A percentile compares a stretch with the other conserved stretches of the same genome.
Evolutionary conservation across 2,329 filamentous ascomycete species (phyloP).

Genomic region (Colletotrichum sp.): DNA sequence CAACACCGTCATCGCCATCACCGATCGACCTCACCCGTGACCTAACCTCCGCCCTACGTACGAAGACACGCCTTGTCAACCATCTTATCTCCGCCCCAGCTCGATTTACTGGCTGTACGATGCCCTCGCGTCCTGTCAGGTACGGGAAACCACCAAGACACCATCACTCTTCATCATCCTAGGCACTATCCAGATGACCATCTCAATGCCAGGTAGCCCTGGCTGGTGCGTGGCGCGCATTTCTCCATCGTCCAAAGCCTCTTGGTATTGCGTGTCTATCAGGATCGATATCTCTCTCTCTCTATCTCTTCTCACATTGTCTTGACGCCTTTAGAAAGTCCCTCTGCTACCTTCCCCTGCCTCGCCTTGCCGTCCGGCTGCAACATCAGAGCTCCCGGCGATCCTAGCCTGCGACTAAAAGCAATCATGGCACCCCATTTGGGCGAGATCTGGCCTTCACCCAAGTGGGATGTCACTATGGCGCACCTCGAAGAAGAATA

Average conservation of each 20-base stretch:
- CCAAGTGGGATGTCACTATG: conserved; percentile 1
- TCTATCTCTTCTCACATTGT: conserved; percentile 16
- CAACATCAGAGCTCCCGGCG: conserved; percentile 16
- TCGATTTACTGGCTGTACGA: neutral
- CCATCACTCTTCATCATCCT: neutral
- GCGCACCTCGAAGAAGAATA: conserved; percentile 12
- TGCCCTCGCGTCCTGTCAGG: neutral
- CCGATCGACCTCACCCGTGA: neutral
- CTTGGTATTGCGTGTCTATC: neutral
- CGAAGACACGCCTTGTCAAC: neutral
- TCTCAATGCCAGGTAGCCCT: neutral
- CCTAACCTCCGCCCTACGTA: neutral
- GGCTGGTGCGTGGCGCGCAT: neutral
- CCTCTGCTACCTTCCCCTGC: conserved; percentile 8
- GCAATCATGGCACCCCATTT: conserved; percentile 9
- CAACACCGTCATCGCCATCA: neutral
- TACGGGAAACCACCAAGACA: neutral
- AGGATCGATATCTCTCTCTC: neutral
- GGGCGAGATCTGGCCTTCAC: conserved; percentile 6
- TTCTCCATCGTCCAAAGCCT: neutral
- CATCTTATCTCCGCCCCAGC: neutral
- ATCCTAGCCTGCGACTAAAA: conserved; percentile 7
- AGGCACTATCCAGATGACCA: neutral
- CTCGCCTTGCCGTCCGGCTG: conserved; percentile 19
- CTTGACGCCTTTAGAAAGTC: neutral